Evolutionary conservation across 768 basidiomycete species (phyloP).

Genomic region (Naganishia onofrii): DNA sequence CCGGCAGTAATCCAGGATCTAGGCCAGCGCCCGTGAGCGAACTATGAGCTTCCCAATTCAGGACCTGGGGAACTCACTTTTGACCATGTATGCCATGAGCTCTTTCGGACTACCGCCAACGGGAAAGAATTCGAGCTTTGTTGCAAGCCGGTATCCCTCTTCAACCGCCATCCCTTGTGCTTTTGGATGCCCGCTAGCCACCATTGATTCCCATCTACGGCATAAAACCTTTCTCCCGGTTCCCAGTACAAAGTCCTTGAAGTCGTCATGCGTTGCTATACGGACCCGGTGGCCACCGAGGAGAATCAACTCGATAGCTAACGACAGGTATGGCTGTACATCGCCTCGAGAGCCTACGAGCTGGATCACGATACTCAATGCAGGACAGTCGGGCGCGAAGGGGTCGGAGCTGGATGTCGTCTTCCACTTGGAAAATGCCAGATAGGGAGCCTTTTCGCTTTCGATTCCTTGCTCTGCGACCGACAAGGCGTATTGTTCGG

Average conservation of each 20-base stretch:
- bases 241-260: conserved; percentile 59
- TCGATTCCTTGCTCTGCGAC: conserved; percentile 59
- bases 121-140: conserved; percentile 60
- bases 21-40: neutral
- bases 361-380: conserved; percentile 64
- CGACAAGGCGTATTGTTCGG: conserved; percentile 55
- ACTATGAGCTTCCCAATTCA: neutral
- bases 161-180: neutral
- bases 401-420: conserved; percentile 16
- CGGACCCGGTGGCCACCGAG: conserved; percentile 62
- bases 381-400: conserved; percentile 51
- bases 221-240: conserved; percentile 43
- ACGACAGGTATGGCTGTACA: conserved; percentile 66
- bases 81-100: conserved; percentile 71
- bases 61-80: conserved; percentile 55
- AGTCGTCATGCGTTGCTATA: conserved; percentile 64
- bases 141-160: conserved; percentile 5
- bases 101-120: conserved; percentile 66
- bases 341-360: conserved; percentile 68
- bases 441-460: neutral
- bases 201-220: conserved; percentile 14
- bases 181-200: neutral
- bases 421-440: neutral
- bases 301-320: conserved; percentile 57
- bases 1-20: conserved; percentile 68